These are phyloP conservation scores for Cocos nucifera DNA, from an alignment of 176 grass and related monocot genomes.

Conservation along the genomic window DNA sequence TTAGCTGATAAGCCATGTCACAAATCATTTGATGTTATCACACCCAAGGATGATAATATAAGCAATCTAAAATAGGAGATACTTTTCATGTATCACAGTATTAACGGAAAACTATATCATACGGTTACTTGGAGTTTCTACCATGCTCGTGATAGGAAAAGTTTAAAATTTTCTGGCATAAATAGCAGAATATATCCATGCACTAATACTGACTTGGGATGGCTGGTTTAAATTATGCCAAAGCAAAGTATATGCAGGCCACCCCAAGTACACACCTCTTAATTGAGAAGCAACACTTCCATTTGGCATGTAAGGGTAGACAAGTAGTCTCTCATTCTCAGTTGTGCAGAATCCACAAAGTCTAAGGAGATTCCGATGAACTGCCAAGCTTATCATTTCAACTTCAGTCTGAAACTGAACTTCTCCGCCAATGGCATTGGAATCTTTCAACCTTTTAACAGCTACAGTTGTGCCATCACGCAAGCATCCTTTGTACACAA, in stretches of 20 bases:
- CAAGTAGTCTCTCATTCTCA: constrained; percentile 59
- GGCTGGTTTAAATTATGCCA: background rate
- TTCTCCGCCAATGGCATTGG: constrained; percentile 34
- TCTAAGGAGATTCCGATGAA: constrained; percentile 66
- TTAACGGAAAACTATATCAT: too few relatives aligned
- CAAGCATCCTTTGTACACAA: constrained; percentile 62
- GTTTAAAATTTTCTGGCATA: too few relatives aligned
- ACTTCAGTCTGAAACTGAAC: constrained; percentile 74
- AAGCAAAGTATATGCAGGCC: background rate
- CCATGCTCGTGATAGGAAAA: too few relatives aligned
- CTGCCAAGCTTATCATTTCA: constrained; percentile 74
- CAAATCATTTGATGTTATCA: too few relatives aligned
- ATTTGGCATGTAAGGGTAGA: constrained; percentile 84
- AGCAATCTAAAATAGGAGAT: too few relatives aligned
- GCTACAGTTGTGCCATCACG: constrained; percentile 39
- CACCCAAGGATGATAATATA: too few relatives aligned
- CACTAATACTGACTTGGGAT: background rate
- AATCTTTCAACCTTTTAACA: constrained; percentile 58
- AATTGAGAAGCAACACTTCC: constrained; percentile 76
- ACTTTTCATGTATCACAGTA: too few relatives aligned
- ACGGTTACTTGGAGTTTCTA: too few relatives aligned
- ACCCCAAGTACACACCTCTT: constrained; percentile 25
- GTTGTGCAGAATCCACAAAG: constrained; percentile 52
- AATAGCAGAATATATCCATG: too few relatives aligned
- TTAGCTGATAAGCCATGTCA: too few relatives aligned